Conservation (phyloP, 2,329 filamentous ascomycete species). For the Fusarium austroafricanum region DNA sequence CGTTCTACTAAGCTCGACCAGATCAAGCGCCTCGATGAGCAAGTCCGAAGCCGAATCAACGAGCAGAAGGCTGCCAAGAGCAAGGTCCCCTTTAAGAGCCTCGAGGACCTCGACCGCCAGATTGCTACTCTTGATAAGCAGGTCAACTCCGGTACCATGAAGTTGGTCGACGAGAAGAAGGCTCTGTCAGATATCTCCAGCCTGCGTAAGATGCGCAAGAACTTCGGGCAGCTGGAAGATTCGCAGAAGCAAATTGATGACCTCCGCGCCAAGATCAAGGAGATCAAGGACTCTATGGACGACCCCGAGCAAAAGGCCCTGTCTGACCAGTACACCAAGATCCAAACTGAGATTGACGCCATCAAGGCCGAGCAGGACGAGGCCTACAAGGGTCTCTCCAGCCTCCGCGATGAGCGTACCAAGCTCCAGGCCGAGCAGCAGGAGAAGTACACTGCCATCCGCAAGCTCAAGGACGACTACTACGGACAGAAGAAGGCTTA, state of each 20-base stretch:
- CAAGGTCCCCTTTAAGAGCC: slow-evolving; percentile 86
- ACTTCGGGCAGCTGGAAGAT: slow-evolving; percentile 85
- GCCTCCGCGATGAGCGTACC: slow-evolving; percentile 85
- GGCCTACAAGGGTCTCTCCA: slow-evolving; percentile 87
- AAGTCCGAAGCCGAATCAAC: slow-evolving; percentile 83
- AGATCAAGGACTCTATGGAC: slow-evolving; percentile 88
- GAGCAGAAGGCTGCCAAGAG: slow-evolving; percentile 89
- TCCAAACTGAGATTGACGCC: slow-evolving; percentile 87
- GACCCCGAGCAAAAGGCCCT: slow-evolving; percentile 91
- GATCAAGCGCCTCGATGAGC: slow-evolving; percentile 91
- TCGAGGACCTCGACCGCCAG: slow-evolving; percentile 87
- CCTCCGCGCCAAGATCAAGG: slow-evolving; percentile 86
- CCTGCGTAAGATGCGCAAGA: slow-evolving; percentile 90
- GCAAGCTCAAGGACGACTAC: slow-evolving; percentile 90
- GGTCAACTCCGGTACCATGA: slow-evolving; percentile 91
- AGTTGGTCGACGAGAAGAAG: slow-evolving; percentile 98
- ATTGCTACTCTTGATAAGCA: slow-evolving; percentile 84
- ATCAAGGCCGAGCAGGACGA: slow-evolving; percentile 95
- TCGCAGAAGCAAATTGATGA: slow-evolving; percentile 91
- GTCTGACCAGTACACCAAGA: slow-evolving; percentile 84
- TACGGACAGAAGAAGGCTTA: slow-evolving; percentile 85
- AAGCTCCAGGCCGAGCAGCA: slow-evolving; percentile 88
- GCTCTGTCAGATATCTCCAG: slow-evolving; percentile 83
- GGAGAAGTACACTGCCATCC: slow-evolving; percentile 83
- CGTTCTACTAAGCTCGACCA: slow-evolving; percentile 84